Evolutionary conservation across 495 filamentous ascomycete species (phyloP).

Genomic region (Neurospora sublineolata): DNA sequence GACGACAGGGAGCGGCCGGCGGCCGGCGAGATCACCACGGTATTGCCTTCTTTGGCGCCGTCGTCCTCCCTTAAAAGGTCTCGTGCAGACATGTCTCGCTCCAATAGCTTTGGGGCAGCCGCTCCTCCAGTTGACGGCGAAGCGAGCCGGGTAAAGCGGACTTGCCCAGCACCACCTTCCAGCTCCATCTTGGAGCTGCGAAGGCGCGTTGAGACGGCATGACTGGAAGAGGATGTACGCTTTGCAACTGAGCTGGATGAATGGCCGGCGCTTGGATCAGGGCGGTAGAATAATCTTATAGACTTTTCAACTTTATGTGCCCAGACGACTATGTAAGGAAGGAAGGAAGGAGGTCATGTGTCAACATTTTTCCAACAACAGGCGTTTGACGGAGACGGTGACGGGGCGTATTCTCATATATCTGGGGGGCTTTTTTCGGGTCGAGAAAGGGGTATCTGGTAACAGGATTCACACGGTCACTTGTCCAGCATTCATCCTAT

Average conservation of each 20-base stretch:
- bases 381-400: constrained; percentile 16
- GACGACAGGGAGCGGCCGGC: constrained; percentile 31
- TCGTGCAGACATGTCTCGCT: constrained; percentile 36
- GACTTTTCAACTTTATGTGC: constrained; percentile 1
- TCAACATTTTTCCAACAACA: constrained; percentile 9
- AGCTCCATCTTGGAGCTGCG: constrained; percentile 13
- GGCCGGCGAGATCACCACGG: constrained; percentile 37
- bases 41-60: constrained; percentile 21
- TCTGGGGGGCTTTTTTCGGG: neutral
- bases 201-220: constrained; percentile 17
- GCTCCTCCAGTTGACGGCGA: constrained; percentile 4
- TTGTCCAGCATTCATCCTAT: neutral
- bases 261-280: neutral
- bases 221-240: neutral
- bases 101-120: constrained; percentile 30
- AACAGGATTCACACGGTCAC: neutral
- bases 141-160: constrained; percentile 5
- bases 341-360: neutral
- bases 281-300: constrained; percentile 6
- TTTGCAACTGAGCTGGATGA: neutral
- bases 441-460: neutral
- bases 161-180: constrained; percentile 4
- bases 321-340: neutral
- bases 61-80: constrained; percentile 31
- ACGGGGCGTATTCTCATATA: neutral